These are phyloP conservation scores for Phytophthora brassicae DNA, from an alignment of 352 stramenopile species.

Conservation along the genomic window DNA sequence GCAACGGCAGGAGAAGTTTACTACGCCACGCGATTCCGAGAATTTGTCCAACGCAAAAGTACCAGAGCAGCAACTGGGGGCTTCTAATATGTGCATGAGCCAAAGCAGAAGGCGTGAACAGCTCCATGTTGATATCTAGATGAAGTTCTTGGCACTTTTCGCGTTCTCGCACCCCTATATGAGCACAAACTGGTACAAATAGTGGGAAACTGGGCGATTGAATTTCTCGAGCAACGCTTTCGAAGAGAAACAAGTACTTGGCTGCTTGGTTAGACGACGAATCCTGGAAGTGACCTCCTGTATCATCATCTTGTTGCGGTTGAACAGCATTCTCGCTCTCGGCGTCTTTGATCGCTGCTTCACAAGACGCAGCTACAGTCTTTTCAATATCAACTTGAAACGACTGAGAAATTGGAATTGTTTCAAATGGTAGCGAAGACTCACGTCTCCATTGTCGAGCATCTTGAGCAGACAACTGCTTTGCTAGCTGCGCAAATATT, in stretches of 20 bases:
- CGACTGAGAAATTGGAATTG: conserved; percentile 36
- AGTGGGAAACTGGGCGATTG: conserved; percentile 67
- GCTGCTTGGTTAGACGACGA: conserved; percentile 31
- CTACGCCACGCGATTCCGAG: conserved; percentile 68
- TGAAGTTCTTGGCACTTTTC: conserved; percentile 6
- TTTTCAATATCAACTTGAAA: conserved; percentile 37
- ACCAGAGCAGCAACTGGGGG: conserved; percentile 49
- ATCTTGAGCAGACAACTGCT: conserved; percentile 31
- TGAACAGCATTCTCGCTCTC: background rate
- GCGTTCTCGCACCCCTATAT: background rate
- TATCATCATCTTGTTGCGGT: conserved; percentile 23
- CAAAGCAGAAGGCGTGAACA: conserved; percentile 34
- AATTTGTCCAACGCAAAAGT: conserved; percentile 56
- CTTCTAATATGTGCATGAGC: conserved; percentile 15
- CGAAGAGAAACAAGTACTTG: conserved; percentile 55
- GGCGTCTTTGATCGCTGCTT: background rate
- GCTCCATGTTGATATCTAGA: conserved; percentile 53
- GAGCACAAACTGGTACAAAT: conserved; percentile 27
- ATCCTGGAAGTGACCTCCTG: conserved; percentile 19
- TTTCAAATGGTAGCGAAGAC: conserved; percentile 40
- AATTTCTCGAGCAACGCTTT: conserved; percentile 47
- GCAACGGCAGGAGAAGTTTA: conserved; percentile 44
- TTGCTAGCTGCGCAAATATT: conserved; percentile 31
- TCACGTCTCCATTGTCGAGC: conserved; percentile 31
- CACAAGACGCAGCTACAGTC: background rate